Evolutionary conservation across 1,284 basidiomycete genomes (phyloP).

Genomic region (Rhodofomes roseus): DNA sequence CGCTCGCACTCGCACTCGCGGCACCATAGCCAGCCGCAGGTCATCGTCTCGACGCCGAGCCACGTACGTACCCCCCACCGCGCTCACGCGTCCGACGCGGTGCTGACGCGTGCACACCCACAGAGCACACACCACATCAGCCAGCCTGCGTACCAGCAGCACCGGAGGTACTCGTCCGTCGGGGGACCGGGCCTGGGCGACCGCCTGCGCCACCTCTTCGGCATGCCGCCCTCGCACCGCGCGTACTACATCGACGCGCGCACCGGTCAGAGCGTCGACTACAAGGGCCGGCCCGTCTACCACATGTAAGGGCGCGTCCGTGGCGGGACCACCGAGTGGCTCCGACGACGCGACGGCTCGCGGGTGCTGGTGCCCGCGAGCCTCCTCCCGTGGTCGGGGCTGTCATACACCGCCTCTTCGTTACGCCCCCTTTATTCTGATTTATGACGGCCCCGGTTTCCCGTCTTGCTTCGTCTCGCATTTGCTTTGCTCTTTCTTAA

Average conservation of each 20-base stretch:
- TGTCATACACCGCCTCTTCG: not conserved
- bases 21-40: constrained; percentile 3
- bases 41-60: constrained; percentile 1
- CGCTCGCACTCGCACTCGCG: constrained; percentile 10
- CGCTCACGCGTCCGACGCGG: not conserved
- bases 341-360: not conserved
- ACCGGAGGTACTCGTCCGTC: constrained; percentile 13
- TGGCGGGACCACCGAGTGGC: not conserved
- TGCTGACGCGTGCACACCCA: constrained; percentile 6
- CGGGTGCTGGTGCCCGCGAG: constrained; percentile 12
- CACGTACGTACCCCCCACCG: not conserved
- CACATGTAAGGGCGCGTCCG: constrained; percentile 34
- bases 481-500: not conserved
- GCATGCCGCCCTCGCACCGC: constrained; percentile 40
- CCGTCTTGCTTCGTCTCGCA: not conserved
- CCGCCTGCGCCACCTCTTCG: constrained; percentile 54
- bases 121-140: not conserved
- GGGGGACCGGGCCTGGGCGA: constrained; percentile 37
- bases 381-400: not conserved
- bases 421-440: not conserved
- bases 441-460: not conserved
- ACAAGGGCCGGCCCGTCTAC: constrained; percentile 47
- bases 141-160: not conserved
- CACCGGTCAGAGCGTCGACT: constrained; percentile 49
- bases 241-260: constrained; percentile 40